Base-by-base conservation (phyloP, 208 protist species). In the Crithidia expoeki region DNA sequence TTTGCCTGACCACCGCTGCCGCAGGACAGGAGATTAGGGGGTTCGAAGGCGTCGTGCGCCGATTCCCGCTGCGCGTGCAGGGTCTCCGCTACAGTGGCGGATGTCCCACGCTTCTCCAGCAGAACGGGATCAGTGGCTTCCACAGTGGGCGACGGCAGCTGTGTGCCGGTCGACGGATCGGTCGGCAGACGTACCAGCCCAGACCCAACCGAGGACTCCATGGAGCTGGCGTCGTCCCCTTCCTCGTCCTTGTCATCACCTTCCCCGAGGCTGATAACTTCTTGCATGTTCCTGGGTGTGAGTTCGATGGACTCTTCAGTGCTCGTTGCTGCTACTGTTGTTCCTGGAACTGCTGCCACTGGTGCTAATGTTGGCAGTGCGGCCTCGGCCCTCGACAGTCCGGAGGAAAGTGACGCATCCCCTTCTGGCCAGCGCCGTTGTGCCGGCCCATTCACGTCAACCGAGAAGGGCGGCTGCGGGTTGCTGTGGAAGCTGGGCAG, bases 381-480 rank as follows among this genome's bases (percentile, higher is more conserved):
- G 7, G 16, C 7, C 40, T 63, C 58, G 6, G 25, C 40, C 16
- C 36, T 63, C n/a, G 60, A 19, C 30, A 52, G 30, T 11, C 42
- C 40, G 7, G 46, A 55, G 4, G 44, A 28, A 28, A 33, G 25
- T n/a, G 30, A 38, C 19, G 38, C 3, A 28, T 55, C 44, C 23
- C 2, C 32, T 19, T 17, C 21, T 21, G 12, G 60, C 23, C 46
- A 55, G 30, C 60, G 46, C 17, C 32, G 44, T 9, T 11, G 28
- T 46, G 30, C 19, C 11, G 62, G 32, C 34, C 58, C 61, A n/a
- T 74, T 81, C 32, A 79, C 58, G 30, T 77, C 64, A n/a, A 81
- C 55, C 6, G 68, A 78, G 23, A 85, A 74, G 38, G 16, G 33
- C 14, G 80, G 80, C 72, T 86, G 80, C 25, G 72, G 68, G 10